Conservation (phyloP, 441 rosid genomes). For the Francoa sonchifolia region DNA sequence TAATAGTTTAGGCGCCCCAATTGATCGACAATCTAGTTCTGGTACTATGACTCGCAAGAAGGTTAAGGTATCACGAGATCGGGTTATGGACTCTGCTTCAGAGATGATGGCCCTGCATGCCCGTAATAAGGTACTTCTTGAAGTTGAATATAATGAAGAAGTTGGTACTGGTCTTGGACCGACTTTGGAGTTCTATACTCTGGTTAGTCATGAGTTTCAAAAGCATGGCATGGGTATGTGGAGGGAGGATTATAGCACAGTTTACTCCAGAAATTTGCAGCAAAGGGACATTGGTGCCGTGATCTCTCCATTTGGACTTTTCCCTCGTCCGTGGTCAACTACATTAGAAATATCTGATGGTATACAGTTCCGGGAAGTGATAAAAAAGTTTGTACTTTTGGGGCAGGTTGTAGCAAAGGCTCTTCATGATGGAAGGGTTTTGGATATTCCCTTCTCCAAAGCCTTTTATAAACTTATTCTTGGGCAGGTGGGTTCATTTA, state of each 20-base stretch:
- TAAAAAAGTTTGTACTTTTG: constrained; percentile 58
- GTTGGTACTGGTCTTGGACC: constrained; percentile 99
- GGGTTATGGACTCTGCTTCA: constrained; percentile 67
- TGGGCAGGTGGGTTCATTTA: constrained; percentile 68
- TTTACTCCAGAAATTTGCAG: constrained; percentile 13
- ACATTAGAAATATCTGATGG: constrained; percentile 25
- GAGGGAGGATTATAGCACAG: constrained; percentile 54
- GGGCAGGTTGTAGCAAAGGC: constrained; percentile 91
- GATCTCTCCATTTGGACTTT: constrained; percentile 49
- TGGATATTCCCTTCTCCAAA: constrained; percentile 83
- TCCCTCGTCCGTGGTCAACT: constrained; percentile 73
- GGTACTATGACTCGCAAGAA: constrained; percentile 57
- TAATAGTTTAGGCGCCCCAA: constrained; percentile 31
- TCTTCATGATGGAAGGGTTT: constrained; percentile 89
- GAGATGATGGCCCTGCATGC: constrained; percentile 75
- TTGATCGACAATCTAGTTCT: constrained; percentile 37
- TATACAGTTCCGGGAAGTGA: constrained; percentile 38
- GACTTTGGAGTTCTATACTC: constrained; percentile 86
- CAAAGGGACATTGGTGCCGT: constrained; percentile 19
- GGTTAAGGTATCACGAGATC: constrained; percentile 62
- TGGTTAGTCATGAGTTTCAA: constrained; percentile 87
- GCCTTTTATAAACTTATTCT: constrained; percentile 80
- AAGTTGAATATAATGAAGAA: constrained; percentile 88
- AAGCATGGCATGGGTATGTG: constrained; percentile 72
- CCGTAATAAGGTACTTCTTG: constrained; percentile 48